Evolutionary conservation across 352 stramenopile genomes (phyloP), one percentile per base, ranked within the genome.

Genomic region (Phytophthora foliorum): DNA sequence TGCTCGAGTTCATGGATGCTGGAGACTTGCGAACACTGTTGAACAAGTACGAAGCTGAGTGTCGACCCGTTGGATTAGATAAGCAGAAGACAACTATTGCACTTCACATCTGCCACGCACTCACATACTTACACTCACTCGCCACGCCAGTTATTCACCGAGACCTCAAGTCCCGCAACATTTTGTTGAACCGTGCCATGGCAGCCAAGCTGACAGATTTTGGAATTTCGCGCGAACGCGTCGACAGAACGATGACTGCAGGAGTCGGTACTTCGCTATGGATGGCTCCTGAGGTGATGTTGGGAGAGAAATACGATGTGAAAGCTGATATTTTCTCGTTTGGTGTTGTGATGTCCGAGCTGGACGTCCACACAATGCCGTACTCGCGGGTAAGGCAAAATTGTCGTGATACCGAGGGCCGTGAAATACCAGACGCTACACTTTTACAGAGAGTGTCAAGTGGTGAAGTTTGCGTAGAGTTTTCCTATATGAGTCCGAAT

Each of bases 101-200:
- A 0, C 29, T 83, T 9, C 72, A 82, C 49, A 56, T 86, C 16
- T 73, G 65, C n/a, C 62, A 81, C 4, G 71, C 58, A 14, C 51
- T 75, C 9, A 53, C 62, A 4, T 75, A 75, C 24, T 32, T 75
- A 2, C 61, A 70, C 61, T 75, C 67, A 21, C 44, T 75, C 2
- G 27, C 32, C 19, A 52, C 67, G 19, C 54, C 60, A 7, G 32
- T 71, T 6, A 75, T 88, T 50, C 81, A 89, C 55, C 78, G 81
- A 21, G 81, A 89, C 57, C 68, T 89, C 48, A 88, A 89, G 53
- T 85, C 75, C 1, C 79, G 79, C 39, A 88, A 88, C 53, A 80
- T 90, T 34, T 63, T 90, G 16, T 55, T 88, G 16, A 66, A 55
- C 22, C 38, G 50, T 14, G 31, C 36, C 1, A 45, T 74, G 39